These are phyloP conservation scores for Hibiscus mutabilis DNA, from an alignment of 345 rosid genomes.

Conservation along the genomic window DNA sequence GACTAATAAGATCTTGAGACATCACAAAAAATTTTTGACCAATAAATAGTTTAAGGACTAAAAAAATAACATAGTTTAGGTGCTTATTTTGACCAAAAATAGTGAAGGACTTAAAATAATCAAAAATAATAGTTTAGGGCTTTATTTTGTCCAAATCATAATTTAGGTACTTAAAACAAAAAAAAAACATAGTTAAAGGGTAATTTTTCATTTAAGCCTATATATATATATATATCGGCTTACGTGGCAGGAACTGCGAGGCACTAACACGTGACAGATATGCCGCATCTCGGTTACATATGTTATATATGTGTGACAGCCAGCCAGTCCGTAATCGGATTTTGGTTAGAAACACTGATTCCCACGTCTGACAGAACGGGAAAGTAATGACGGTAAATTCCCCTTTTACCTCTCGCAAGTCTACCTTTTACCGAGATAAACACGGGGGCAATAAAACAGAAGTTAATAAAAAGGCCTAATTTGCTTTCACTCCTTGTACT, in stretches of 20 bases:
- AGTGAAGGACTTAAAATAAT: no score
- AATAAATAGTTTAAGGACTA: no score
- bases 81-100: no score
- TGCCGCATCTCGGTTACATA: slow-evolving; percentile 18
- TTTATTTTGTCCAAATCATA: no score
- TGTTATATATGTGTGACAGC: neutral
- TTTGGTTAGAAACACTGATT: neutral
- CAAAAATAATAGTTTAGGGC: no score
- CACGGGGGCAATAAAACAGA: neutral
- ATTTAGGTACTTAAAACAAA: no score
- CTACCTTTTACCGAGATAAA: neutral
- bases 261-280: slow-evolving; percentile 19
- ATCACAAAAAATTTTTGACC: no score
- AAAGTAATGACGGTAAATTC: neutral
- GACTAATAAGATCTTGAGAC: no score
- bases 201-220: no score
- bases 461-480: no score
- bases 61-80: no score
- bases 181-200: no score
- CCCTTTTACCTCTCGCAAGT: slow-evolving; percentile 1
- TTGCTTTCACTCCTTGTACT: neutral
- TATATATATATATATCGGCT: neutral
- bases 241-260: slow-evolving; percentile 13
- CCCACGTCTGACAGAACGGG: slow-evolving; percentile 1
- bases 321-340: neutral